Percentiles rank a stretch among this genome's conserved stretches.
These are phyloP conservation scores for Globisporangium sylvaticum DNA, from an alignment of 352 stramenopile species.

Conservation along the genomic window DNA sequence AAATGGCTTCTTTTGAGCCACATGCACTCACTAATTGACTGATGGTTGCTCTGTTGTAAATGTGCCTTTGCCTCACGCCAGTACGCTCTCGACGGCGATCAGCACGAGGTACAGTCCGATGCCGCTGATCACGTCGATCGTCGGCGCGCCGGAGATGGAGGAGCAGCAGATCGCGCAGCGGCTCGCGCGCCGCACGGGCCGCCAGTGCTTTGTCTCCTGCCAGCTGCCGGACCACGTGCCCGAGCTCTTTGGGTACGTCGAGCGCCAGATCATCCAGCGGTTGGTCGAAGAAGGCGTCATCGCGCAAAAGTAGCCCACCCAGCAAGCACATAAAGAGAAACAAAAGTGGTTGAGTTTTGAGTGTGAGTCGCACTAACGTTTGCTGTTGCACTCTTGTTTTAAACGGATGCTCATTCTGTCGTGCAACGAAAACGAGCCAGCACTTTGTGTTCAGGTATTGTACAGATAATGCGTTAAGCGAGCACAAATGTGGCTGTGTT, in stretches of 20 bases:
- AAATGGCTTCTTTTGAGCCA: not conserved
- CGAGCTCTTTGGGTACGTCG: constrained; percentile 67
- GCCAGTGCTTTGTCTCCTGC: constrained; percentile 81
- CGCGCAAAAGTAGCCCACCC: not conserved
- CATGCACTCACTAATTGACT: not conserved
- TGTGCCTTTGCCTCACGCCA: constrained; percentile 5
- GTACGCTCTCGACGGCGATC: constrained; percentile 75
- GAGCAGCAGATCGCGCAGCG: constrained; percentile 82
- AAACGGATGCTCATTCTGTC: too few species aligned
- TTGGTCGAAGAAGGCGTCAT: constrained; percentile 52
- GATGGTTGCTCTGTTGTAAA: not conserved
- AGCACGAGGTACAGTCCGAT: constrained; percentile 76
- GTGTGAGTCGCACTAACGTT: too few species aligned
- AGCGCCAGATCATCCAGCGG: constrained; percentile 53
- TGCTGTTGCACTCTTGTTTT: not conserved
- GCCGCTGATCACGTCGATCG: constrained; percentile 70
- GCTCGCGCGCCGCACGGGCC: constrained; percentile 52
- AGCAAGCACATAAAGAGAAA: not conserved
- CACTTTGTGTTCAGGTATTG: too few species aligned
- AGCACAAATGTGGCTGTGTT: too few species aligned
- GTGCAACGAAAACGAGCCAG: too few species aligned
- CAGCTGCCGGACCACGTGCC: constrained; percentile 68
- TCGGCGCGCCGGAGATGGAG: constrained; percentile 63
- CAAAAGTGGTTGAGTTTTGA: not conserved
- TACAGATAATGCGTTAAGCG: too few species aligned